A percentile compares a stretch with the other conserved stretches of the same genome.
Evolutionary conservation across 2,329 filamentous ascomycete genomes (phyloP).

Genomic region (Fusarium siculi): DNA sequence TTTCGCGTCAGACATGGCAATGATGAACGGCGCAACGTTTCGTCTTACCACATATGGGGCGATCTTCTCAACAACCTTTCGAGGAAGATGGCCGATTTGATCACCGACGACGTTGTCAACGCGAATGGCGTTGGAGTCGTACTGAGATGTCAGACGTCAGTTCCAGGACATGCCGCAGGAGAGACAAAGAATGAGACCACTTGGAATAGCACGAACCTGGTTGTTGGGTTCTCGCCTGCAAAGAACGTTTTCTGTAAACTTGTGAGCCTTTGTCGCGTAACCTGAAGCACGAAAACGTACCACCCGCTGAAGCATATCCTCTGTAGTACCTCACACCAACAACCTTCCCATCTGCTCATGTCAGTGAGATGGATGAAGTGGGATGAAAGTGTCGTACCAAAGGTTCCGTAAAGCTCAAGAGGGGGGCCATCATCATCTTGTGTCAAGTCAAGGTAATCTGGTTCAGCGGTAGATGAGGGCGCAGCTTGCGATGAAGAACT

Average conservation of each 20-base stretch:
- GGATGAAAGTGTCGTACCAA: constrained; percentile 48
- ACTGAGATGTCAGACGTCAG: constrained; percentile 48
- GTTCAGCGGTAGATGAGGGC: constrained; percentile 45
- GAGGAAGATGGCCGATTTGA: constrained; percentile 84
- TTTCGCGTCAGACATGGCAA: constrained; percentile 36
- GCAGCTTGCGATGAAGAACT: constrained; percentile 24
- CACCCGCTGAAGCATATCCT: constrained; percentile 70
- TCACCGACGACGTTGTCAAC: constrained; percentile 78
- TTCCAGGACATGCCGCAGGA: neutral
- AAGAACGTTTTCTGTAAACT: constrained; percentile 64
- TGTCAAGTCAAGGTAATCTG: constrained; percentile 56
- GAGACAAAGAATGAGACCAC: constrained; percentile 17
- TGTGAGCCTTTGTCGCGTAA: constrained; percentile 1
- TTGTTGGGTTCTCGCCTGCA: constrained; percentile 75
- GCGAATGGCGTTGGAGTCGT: constrained; percentile 80
- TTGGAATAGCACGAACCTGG: constrained; percentile 48
- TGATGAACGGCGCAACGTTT: neutral
- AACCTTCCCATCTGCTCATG: constrained; percentile 57
- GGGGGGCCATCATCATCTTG: constrained; percentile 55
- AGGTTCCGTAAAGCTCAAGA: constrained; percentile 60
- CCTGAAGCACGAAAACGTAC: neutral
- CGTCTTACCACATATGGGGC: constrained; percentile 73
- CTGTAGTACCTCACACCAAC: constrained; percentile 69
- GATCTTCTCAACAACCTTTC: constrained; percentile 74
- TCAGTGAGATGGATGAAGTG: constrained; percentile 13